Percentiles rank a stretch among this genome's conserved stretches.
phyloP scores from a whole-genome alignment of 305 asterid genomes.

The Rubia tinctorum region DNA sequence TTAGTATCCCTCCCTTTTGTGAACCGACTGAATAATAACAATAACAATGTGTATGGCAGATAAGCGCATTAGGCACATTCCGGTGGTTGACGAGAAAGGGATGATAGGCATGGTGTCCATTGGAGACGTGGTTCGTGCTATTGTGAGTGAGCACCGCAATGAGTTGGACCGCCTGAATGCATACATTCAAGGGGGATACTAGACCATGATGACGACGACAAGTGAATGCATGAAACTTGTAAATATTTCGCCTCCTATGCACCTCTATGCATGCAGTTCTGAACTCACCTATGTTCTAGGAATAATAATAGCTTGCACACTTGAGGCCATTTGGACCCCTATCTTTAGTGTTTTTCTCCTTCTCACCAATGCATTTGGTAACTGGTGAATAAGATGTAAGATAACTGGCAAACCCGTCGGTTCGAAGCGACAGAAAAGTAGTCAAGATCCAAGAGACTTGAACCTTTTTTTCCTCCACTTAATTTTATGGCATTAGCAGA shows the following conservation, averaged over 20 bases:
- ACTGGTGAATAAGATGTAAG: slow-evolving; percentile 1
- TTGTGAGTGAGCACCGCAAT: slow-evolving; percentile 87
- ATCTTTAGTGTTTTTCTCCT: slow-evolving; percentile 1
- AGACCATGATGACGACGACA: slow-evolving; percentile 39
- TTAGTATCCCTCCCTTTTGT: neutral
- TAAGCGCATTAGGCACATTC: slow-evolving; percentile 97
- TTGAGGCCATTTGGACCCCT: slow-evolving; percentile 3
- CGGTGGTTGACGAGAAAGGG: slow-evolving; percentile 61
- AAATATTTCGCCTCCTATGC: slow-evolving; percentile 25
- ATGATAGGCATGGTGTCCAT: slow-evolving; percentile 99
- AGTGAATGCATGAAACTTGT: slow-evolving; percentile 25
- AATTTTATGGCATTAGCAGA: neutral
- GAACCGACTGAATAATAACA: neutral
- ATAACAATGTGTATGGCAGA: slow-evolving; percentile 37
- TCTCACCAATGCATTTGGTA: slow-evolving; percentile 10
- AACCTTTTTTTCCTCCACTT: neutral
- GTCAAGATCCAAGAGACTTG: neutral
- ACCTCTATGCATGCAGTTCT: slow-evolving; percentile 16
- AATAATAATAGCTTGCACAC: slow-evolving; percentile 20
- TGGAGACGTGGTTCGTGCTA: slow-evolving; percentile 98
- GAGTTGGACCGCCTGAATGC: slow-evolving; percentile 90
- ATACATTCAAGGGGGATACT: slow-evolving; percentile 92
- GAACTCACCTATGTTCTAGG: slow-evolving; percentile 1
- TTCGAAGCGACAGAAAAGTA: neutral
- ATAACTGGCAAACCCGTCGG: neutral